Conservation (phyloP, 495 filamentous ascomycete genomes). For the Penicillium turbatum region DNA sequence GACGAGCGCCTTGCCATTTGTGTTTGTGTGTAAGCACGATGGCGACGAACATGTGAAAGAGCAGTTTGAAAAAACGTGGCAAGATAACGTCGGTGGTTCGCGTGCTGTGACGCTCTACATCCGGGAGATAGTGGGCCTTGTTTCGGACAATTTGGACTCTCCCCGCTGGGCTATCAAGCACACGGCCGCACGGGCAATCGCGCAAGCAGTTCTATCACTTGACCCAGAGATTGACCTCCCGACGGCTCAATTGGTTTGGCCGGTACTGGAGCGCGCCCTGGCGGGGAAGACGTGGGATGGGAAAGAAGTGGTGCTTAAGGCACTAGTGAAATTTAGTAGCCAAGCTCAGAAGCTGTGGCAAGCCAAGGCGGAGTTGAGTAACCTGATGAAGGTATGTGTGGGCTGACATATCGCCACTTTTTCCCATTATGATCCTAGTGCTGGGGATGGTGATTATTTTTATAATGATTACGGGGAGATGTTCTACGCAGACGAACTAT, state of each 20-base stretch:
- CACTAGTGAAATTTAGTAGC: slow-evolving; percentile 72
- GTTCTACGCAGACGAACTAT: not conserved
- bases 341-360: slow-evolving; percentile 57
- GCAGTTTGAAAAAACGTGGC: slow-evolving; percentile 78
- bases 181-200: slow-evolving; percentile 72
- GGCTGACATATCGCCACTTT: slow-evolving; percentile 10
- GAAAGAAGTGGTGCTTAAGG: slow-evolving; percentile 83
- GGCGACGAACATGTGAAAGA: slow-evolving; percentile 69
- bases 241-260: slow-evolving; percentile 69
- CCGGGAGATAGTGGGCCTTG: slow-evolving; percentile 70
- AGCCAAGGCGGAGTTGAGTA: slow-evolving; percentile 41
- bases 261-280: slow-evolving; percentile 71
- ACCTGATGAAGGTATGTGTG: slow-evolving; percentile 52
- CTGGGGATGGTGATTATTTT: not conserved
- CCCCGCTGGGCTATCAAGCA: slow-evolving; percentile 88
- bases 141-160: slow-evolving; percentile 62
- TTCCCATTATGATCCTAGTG: not conserved
- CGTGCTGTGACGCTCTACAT: slow-evolving; percentile 79
- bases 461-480: not conserved
- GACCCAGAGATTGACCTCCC: slow-evolving; percentile 51
- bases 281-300: slow-evolving; percentile 88
- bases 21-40: slow-evolving; percentile 85
- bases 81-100: slow-evolving; percentile 79
- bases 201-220: slow-evolving; percentile 62
- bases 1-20: slow-evolving; percentile 70